These are phyloP conservation scores for Tetraselmis striata DNA, from an alignment of 139 green algal genomes.

Conservation along the genomic window DNA sequence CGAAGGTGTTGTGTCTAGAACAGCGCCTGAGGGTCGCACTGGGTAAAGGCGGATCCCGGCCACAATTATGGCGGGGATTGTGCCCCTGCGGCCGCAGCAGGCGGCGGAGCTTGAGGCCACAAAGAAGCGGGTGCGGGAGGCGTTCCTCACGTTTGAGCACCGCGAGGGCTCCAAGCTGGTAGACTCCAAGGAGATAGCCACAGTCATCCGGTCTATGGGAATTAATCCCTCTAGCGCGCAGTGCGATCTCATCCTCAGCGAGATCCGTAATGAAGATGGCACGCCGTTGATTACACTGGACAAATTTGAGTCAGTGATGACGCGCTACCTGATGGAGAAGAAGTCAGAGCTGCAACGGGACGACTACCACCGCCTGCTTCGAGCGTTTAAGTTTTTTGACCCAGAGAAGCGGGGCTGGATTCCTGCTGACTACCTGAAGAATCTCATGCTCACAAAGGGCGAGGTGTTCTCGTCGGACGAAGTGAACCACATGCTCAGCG, in stretches of 20 bases:
- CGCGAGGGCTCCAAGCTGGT: conserved; percentile 44
- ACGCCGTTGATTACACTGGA: conserved; percentile 15
- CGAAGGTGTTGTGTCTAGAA: too few relatives aligned
- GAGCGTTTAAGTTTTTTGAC: conserved; percentile 47
- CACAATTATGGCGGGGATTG: not conserved
- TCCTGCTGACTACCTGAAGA: conserved; percentile 27
- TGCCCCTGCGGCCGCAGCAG: not conserved
- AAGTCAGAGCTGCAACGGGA: conserved; percentile 22
- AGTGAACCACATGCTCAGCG: conserved; percentile 34
- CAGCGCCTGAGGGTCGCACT: too few relatives aligned
- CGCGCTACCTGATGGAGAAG: conserved; percentile 20
- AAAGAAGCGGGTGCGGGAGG: conserved; percentile 17
- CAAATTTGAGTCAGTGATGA: conserved; percentile 29
- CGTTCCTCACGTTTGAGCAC: conserved; percentile 47
- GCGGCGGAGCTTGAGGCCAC: not conserved
- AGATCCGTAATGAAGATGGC: conserved; percentile 1
- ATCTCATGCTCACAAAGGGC: conserved; percentile 25
- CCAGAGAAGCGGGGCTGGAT: conserved; percentile 44
- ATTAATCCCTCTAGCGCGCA: conserved; percentile 38
- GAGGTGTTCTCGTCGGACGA: conserved; percentile 38
- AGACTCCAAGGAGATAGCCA: conserved; percentile 43
- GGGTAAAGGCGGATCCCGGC: too few relatives aligned
- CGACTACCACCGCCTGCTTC: conserved; percentile 44
- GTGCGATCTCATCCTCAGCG: conserved; percentile 18
- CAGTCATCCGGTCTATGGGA: conserved; percentile 33